A percentile compares a stretch with the other conserved stretches of the same genome.
Evolutionary conservation across 805 yeast genomes (phyloP).

Genomic region (Kodamaea kaohsiungensis): DNA sequence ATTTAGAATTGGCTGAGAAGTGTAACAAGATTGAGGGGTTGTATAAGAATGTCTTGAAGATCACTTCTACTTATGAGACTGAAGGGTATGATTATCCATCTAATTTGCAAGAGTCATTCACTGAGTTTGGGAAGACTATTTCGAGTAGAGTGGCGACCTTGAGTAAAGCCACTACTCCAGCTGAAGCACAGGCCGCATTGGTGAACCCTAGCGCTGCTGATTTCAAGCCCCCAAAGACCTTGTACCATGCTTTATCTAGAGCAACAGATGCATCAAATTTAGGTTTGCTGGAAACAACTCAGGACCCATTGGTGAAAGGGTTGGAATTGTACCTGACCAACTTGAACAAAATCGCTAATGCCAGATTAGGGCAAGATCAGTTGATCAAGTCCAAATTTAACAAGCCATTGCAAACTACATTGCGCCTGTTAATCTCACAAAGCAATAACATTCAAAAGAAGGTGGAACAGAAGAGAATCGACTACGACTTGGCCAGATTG

Average conservation of each 20-base stretch:
- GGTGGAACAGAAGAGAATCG: slow-evolving; percentile 76
- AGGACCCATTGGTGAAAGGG: slow-evolving; percentile 58
- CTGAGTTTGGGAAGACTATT: slow-evolving; percentile 67
- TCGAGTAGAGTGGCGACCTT: slow-evolving; percentile 64
- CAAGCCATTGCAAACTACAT: slow-evolving; percentile 59
- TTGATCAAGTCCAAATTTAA: slow-evolving; percentile 70
- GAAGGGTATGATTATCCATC: slow-evolving; percentile 86
- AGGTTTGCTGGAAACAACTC: slow-evolving; percentile 34
- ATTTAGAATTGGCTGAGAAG: slow-evolving; percentile 47
- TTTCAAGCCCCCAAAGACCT: slow-evolving; percentile 71
- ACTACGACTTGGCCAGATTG: slow-evolving; percentile 74
- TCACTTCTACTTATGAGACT: slow-evolving; percentile 58
- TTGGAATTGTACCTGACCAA: slow-evolving; percentile 67
- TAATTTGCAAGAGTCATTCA: slow-evolving; percentile 71
- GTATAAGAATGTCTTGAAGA: slow-evolving; percentile 44
- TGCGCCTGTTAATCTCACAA: slow-evolving; percentile 59
- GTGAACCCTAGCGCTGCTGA: slow-evolving; percentile 44
- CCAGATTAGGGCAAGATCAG: slow-evolving; percentile 80
- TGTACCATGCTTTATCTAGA: slow-evolving; percentile 78
- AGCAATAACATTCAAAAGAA: slow-evolving; percentile 69
- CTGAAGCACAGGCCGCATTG: slow-evolving; percentile 78
- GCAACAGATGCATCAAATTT: slow-evolving; percentile 61
- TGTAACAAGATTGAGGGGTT: slow-evolving; percentile 43
- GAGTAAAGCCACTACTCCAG: slow-evolving; percentile 70
- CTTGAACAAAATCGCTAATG: slow-evolving; percentile 76